Conservation (phyloP, 192 early-diverging fungal species). For the Ambispora gerdemannii region DNA sequence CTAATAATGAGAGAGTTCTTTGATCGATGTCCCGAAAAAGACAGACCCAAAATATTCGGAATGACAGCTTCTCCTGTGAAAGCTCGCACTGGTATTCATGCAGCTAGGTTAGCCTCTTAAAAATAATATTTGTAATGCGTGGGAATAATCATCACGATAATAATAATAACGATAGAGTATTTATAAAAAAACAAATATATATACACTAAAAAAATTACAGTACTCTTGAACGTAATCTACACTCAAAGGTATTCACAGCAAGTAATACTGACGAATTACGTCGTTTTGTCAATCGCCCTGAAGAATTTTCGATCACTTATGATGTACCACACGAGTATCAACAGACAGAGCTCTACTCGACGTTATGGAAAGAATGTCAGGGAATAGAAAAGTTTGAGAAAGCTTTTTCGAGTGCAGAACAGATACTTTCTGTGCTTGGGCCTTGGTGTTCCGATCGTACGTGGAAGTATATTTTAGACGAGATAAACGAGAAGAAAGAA, state of each 20-base stretch:
- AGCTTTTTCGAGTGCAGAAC: constrained; percentile 38
- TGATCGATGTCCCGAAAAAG: constrained; percentile 37
- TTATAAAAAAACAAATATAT: too few relatives aligned
- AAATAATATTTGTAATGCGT: constrained; percentile 23
- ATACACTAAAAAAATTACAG: too few relatives aligned
- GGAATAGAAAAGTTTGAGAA: constrained; percentile 39
- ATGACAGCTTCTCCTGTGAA: constrained; percentile 90
- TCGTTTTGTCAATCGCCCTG: constrained; percentile 40
- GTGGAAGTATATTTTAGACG: constrained; percentile 53
- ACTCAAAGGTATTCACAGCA: constrained; percentile 58
- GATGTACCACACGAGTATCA: constrained; percentile 42
- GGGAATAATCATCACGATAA: too few relatives aligned
- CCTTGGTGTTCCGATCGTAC: constrained; percentile 76
- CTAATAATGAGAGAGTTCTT: constrained; percentile 86
- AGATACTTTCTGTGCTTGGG: constrained; percentile 61
- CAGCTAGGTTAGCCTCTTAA: constrained; percentile 33
- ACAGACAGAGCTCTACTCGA: constrained; percentile 42
- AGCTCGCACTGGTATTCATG: constrained; percentile 26
- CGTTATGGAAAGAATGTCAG: constrained; percentile 38
- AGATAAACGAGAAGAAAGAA: constrained; percentile 38
- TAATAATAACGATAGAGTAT: too few relatives aligned
- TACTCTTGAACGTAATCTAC: constrained; percentile 55
- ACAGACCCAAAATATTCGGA: constrained; percentile 80
- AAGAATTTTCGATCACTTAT: constrained; percentile 51
- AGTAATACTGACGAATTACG: constrained; percentile 34